Evolutionary conservation across 1,284 basidiomycete genomes (phyloP).

Genomic region (Wolfiporia cocos): DNA sequence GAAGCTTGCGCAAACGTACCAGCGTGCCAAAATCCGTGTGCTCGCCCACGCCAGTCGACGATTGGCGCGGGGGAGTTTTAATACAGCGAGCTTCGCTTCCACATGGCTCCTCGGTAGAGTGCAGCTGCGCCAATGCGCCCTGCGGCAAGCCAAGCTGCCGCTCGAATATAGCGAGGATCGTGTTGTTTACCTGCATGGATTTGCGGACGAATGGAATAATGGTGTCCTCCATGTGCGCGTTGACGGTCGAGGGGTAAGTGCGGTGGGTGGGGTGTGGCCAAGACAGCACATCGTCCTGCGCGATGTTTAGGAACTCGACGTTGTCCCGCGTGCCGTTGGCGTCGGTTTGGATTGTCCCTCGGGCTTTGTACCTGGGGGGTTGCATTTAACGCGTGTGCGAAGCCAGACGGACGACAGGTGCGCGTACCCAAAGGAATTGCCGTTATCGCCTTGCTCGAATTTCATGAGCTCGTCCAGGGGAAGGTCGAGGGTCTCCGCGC

Average conservation of each 20-base stretch:
- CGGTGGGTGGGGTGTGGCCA: conserved; percentile 47
- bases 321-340: conserved; percentile 52
- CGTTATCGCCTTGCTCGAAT: conserved; percentile 61
- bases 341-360: conserved; percentile 57
- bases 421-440: conserved; percentile 51
- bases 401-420: neutral
- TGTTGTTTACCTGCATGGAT: conserved; percentile 49
- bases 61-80: conserved; percentile 37
- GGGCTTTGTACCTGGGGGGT: conserved; percentile 51
- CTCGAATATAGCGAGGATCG: conserved; percentile 51
- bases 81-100: conserved; percentile 59
- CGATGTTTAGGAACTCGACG: conserved; percentile 60
- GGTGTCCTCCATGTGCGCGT: conserved; percentile 41
- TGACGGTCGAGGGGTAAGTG: conserved; percentile 48
- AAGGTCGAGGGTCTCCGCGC: conserved; percentile 48
- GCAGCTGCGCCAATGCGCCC: conserved; percentile 42
- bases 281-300: conserved; percentile 59
- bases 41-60: conserved; percentile 25
- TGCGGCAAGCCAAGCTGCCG: conserved; percentile 46
- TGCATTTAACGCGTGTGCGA: neutral
- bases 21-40: conserved; percentile 40
- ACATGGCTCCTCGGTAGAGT: conserved; percentile 40
- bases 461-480: conserved; percentile 58
- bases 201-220: conserved; percentile 54
- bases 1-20: conserved; percentile 23